phyloP scores from a whole-genome alignment of 192 early-diverging fungal genomes.

The Phycomyces nitens region DNA sequence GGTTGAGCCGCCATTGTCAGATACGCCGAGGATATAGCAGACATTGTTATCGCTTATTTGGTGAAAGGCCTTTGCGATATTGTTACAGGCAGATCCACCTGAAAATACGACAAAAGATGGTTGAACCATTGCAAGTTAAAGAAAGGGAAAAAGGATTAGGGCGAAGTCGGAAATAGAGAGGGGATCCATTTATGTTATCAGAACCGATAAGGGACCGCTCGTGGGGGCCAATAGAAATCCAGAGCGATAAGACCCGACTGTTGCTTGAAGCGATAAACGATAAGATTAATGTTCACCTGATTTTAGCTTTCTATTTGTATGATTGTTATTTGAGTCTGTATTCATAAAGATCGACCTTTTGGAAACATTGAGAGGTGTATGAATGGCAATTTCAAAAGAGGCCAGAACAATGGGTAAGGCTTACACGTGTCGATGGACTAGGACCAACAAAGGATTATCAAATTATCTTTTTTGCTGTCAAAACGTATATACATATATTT shows the following conservation, averaged over 20 bases:
- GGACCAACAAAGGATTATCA: no score
- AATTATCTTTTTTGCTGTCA: no score
- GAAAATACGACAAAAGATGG: constrained; percentile 63
- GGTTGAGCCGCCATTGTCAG: constrained; percentile 66
- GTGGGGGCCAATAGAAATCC: neutral
- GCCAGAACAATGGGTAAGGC: no score
- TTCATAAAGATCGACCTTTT: no score
- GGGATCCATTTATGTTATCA: neutral
- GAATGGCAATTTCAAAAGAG: no score
- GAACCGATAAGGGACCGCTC: neutral
- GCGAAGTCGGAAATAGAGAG: neutral
- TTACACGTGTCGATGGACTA: no score
- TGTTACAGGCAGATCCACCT: constrained; percentile 72
- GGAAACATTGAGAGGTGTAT: no score
- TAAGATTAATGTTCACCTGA: neutral
- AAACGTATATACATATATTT: no score
- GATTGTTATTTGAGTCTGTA: no score
- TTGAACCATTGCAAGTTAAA: neutral
- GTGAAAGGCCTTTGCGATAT: constrained; percentile 48
- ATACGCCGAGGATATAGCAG: constrained; percentile 67
- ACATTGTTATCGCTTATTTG: constrained; percentile 50
- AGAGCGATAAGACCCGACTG: constrained; percentile 1
- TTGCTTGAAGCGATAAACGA: neutral
- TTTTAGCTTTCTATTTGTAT: no score
- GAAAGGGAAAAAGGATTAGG: neutral